These are phyloP conservation scores for Cercospora zeae-maydis DNA, from an alignment of 2,329 filamentous ascomycete genomes.

Conservation along the genomic window DNA sequence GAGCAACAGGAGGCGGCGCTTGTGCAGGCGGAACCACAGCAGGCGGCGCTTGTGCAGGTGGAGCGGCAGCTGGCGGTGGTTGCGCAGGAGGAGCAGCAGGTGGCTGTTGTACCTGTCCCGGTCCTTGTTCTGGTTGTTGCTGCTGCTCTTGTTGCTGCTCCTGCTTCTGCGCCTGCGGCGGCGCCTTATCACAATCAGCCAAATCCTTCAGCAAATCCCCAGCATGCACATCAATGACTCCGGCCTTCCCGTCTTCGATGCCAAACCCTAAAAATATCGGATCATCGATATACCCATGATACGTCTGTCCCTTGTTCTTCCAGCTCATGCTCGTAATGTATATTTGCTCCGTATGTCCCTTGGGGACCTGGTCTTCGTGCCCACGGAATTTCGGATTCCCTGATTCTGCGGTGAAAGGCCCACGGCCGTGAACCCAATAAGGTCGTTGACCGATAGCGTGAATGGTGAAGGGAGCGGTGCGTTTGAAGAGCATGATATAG, in stretches of 20 bases:
- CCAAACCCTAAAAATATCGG: constrained; percentile 55
- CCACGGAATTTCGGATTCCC: constrained; percentile 10
- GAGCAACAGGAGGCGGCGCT: background rate
- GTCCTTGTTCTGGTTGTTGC: background rate
- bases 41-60: background rate
- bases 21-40: background rate
- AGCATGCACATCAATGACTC: constrained; percentile 51
- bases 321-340: constrained; percentile 58
- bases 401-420: constrained; percentile 31
- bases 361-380: constrained; percentile 25
- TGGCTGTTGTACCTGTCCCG: background rate
- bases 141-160: background rate
- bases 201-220: constrained; percentile 48
- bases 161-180: background rate
- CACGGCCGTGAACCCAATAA: constrained; percentile 55
- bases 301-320: constrained; percentile 47
- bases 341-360: constrained; percentile 51
- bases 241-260: constrained; percentile 51
- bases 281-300: constrained; percentile 58
- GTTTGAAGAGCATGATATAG: constrained; percentile 52
- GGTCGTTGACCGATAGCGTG: constrained; percentile 51
- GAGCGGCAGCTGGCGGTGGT: background rate
- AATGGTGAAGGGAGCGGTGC: constrained; percentile 49
- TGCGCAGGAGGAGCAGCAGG: background rate
- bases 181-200: constrained; percentile 21